A percentile compares a stretch with the other conserved stretches of the same genome.
Conservation (phyloP, 257 asterid genomes). For the Plantago major region DNA sequence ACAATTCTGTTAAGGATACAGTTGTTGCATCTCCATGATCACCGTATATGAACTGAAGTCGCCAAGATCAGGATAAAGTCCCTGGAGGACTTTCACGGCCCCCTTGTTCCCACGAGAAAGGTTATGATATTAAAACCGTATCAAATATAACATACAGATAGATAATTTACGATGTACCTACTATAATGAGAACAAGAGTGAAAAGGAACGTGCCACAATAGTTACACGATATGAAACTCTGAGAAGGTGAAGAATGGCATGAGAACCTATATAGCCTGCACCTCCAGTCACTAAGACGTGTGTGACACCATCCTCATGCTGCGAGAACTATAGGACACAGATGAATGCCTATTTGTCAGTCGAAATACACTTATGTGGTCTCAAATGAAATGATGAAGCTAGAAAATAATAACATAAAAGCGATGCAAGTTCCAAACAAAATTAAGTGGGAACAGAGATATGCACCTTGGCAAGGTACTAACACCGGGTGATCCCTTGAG, state of each 20-base stretch:
- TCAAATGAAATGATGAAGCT: too few species aligned
- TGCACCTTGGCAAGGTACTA: conserved; percentile 54
- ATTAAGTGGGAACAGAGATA: too few species aligned
- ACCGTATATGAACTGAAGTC: conserved; percentile 79
- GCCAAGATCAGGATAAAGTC: conserved; percentile 64
- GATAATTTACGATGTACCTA: too few species aligned
- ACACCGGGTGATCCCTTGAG: conserved; percentile 36
- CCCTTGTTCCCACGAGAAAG: conserved; percentile 90
- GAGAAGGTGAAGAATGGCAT: conserved; percentile 78
- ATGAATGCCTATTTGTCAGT: too few species aligned
- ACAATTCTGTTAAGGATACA: conserved; percentile 46
- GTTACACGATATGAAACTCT: conserved; percentile 86
- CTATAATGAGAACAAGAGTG: too few species aligned
- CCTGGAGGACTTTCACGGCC: conserved; percentile 69
- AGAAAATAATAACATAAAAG: too few species aligned
- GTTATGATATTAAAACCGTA: conserved; percentile 41
- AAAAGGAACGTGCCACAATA: conserved; percentile 49
- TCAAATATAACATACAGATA: neutral
- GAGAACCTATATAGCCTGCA: conserved; percentile 93
- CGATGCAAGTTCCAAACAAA: too few species aligned
- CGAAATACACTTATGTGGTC: too few species aligned
- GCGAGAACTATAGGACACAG: conserved; percentile 55
- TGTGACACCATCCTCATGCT: conserved; percentile 62
- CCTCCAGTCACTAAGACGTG: conserved; percentile 93
- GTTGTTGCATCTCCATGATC: conserved; percentile 73